phyloP scores from a whole-genome alignment of 2,329 filamentous ascomycete species.

The Orbilia quercus region DNA sequence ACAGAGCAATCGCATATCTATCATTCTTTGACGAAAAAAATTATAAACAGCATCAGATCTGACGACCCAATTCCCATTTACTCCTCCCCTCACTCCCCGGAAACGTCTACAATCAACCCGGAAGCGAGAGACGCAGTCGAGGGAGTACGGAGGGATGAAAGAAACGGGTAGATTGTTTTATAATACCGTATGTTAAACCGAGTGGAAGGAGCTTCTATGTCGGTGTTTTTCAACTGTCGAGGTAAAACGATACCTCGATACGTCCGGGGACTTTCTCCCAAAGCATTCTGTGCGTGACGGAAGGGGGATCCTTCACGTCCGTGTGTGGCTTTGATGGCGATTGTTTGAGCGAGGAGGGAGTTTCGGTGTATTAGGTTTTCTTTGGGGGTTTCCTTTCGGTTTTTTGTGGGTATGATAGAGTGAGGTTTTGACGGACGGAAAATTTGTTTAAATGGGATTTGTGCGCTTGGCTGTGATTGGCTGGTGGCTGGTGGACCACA shows the following conservation, averaged over 20 bases:
- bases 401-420: slow-evolving; percentile 15
- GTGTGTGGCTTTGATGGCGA: slow-evolving; percentile 97
- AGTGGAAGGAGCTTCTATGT: slow-evolving; percentile 86
- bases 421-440: slow-evolving; percentile 12
- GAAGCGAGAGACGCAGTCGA: slow-evolving; percentile 58
- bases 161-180: slow-evolving; percentile 66
- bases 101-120: slow-evolving; percentile 61
- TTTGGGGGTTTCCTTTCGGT: slow-evolving; percentile 4
- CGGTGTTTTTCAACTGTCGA: slow-evolving; percentile 95
- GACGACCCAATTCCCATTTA: slow-evolving; percentile 60
- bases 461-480: slow-evolving; percentile 14
- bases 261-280: slow-evolving; percentile 99
- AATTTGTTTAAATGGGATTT: slow-evolving; percentile 15
- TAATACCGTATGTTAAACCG: slow-evolving; percentile 80
- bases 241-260: slow-evolving; percentile 67
- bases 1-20: slow-evolving; percentile 97
- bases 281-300: slow-evolving; percentile 72
- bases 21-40: slow-evolving; percentile 91
- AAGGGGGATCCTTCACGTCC: slow-evolving; percentile 76
- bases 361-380: neutral
- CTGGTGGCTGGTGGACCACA: neutral
- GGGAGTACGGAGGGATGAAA: slow-evolving; percentile 60
- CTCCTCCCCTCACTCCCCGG: slow-evolving; percentile 60
- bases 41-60: slow-evolving; percentile 62
- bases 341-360: slow-evolving; percentile 94